Base-by-base conservation (phyloP, 192 early-diverging fungal genomes). In the Coemansia sp. region DNA sequence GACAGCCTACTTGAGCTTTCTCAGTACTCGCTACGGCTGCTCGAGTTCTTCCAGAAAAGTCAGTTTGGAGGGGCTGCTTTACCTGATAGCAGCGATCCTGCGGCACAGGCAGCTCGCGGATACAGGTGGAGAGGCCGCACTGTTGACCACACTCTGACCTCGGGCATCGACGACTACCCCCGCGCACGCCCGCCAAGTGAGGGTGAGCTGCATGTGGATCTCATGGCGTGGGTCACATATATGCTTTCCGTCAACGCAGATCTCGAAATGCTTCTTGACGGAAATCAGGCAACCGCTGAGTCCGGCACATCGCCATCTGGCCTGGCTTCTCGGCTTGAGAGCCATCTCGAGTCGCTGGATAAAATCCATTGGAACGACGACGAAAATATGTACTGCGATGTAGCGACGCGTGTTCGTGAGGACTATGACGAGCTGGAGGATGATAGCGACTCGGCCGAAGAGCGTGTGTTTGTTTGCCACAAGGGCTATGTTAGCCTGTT, bases 111-210 rank as follows among this genome's bases (percentile, higher is more conserved):
- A 32, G 52, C 59, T n/a, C 85, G 87, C 35, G 92, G 83, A 3
- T 98, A 89, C 78, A 70, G 92, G 11, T 98, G 95, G 95, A 76
- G 90, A 35, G 95, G 95, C 0, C 81, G 92, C 29, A 88, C 88
- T 3, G 75, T 69, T 18, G 78, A 80, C 27, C 94, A 97, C 67
- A 89, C 88, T 0, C 69, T 97, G 44, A 91, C 94, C 0, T 91
- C 87, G 22, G 94, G 94, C 6, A 63, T 97, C 27, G 95, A 97
- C 72, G 95, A 97, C 63, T 97, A 95, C 53, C 95, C 95, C 19
- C 80, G 95, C 27, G 83, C 89, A 0, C 55, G 61, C 5, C 81
- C 80, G 18, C 89, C 93, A 4, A 80, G 83, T 64, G 49, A 77
- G n/a, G 19, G 42, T 38, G 67, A 71, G 52, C 67, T 63, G 14